Percentiles rank a stretch among this genome's conserved stretches.
These are phyloP conservation scores for Tricladium varicosporioides DNA, from an alignment of 2,329 filamentous ascomycete genomes.

Conservation along the genomic window DNA sequence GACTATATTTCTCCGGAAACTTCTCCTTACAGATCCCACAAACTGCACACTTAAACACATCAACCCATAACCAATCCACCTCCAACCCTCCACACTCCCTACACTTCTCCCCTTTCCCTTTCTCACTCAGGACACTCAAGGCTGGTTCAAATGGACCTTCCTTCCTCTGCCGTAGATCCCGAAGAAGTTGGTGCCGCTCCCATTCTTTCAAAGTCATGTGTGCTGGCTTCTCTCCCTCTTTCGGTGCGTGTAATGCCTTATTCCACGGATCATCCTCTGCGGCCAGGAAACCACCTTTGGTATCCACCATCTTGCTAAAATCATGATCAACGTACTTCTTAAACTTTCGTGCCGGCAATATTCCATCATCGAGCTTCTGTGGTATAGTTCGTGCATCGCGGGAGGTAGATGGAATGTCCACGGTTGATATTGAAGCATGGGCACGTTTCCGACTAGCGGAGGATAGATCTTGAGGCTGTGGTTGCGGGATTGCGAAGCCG, in stretches of 20 bases:
- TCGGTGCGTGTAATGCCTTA: constrained; percentile 62
- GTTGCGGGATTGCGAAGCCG: constrained; percentile 51
- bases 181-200: constrained; percentile 78
- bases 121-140: constrained; percentile 69
- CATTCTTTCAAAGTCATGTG: constrained; percentile 90
- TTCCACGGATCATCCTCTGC: constrained; percentile 89
- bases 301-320: constrained; percentile 96
- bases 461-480: constrained; percentile 64
- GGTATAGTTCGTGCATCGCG: constrained; percentile 61
- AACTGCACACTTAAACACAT: constrained; percentile 72
- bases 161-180: constrained; percentile 69
- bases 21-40: constrained; percentile 88
- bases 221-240: constrained; percentile 67
- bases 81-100: constrained; percentile 79
- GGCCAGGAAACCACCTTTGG: constrained; percentile 93
- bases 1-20: constrained; percentile 85
- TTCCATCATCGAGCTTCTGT: constrained; percentile 18
- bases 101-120: constrained; percentile 68
- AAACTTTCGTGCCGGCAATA: constrained; percentile 78
- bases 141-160: constrained; percentile 86
- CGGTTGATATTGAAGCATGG: constrained; percentile 59
- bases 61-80: constrained; percentile 94
- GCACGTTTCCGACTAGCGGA: constrained; percentile 68
- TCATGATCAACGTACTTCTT: constrained; percentile 96
- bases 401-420: constrained; percentile 52